Conservation (phyloP, 768 basidiomycete genomes). For the Serendipita sp. region DNA sequence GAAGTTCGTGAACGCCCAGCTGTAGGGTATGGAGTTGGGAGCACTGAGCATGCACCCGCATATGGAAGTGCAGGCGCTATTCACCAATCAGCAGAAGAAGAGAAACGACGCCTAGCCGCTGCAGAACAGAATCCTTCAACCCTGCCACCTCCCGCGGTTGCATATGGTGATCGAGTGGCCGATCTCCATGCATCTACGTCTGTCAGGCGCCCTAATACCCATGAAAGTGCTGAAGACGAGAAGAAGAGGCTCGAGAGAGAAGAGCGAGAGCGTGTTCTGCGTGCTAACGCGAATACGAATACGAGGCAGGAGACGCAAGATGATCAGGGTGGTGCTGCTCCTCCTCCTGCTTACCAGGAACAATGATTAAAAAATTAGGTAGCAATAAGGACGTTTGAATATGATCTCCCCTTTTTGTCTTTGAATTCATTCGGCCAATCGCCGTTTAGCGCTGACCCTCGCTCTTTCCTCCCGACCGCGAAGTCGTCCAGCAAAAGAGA, state of each 20-base stretch:
- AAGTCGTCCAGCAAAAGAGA: too few relatives aligned
- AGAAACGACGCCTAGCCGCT: conserved; percentile 7
- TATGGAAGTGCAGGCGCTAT: neutral
- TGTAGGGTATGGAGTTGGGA: neutral
- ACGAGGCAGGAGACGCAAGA: neutral
- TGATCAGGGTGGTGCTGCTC: neutral
- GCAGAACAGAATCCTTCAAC: conserved; percentile 3
- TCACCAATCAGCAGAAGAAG: neutral
- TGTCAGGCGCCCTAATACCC: conserved; percentile 16
- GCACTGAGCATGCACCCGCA: conserved; percentile 1
- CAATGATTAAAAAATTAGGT: neutral
- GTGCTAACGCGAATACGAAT: conserved; percentile 8
- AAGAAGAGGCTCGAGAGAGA: conserved; percentile 56
- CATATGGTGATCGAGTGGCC: neutral
- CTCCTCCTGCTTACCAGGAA: conserved; percentile 2
- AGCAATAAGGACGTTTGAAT: too few relatives aligned
- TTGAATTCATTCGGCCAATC: too few relatives aligned
- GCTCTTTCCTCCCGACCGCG: too few relatives aligned
- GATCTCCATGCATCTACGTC: neutral
- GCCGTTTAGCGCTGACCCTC: too few relatives aligned
- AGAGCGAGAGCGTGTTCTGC: conserved; percentile 37
- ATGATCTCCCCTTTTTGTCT: too few relatives aligned
- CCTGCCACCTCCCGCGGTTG: neutral
- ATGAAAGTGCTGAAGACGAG: conserved; percentile 47
- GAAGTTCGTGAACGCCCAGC: conserved; percentile 2